Base-by-base conservation (phyloP, 495 filamentous ascomycete species). In the Cladorrhinum samala region DNA sequence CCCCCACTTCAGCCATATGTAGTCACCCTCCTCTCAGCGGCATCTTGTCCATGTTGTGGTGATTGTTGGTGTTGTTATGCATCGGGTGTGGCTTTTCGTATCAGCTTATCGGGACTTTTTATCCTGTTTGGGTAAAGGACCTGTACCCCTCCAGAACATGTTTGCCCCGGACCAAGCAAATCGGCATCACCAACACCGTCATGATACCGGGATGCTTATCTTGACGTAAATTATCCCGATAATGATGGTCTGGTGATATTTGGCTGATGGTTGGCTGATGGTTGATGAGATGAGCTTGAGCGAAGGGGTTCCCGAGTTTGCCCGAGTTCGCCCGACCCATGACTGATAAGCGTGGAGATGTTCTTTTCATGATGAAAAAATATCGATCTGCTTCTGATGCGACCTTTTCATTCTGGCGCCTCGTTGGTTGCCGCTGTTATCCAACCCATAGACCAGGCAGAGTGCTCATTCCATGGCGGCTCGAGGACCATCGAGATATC, bases 371-470 rank as follows among this genome's bases (percentile, higher is more conserved):
- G n/a, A n/a, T n/a, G n/a, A n/a, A n/a, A n/a, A n/a, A n/a, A n/a
- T n/a, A n/a, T n/a, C n/a, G n/a, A n/a, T n/a, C n/a, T n/a, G n/a
- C n/a, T n/a, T n/a, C n/a, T n/a, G n/a, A n/a, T n/a, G n/a, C n/a
- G n/a, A n/a, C n/a, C n/a, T 17, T 41, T 4, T 14, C 39, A 14
- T 4, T 41, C 39, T 14, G 11, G 13, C 5, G n/a, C 6, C 13
- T 14, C 39, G n/a, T 41, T 41, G 8, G 7, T 14, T 8, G 11
- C 39, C n/a, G 17, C 58, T 1, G 56, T 30, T 18, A 66, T 55
- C 57, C 55, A 60, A 0, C 50, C 57, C 20, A 57, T 13, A 0
- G 60, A 60, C 63, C 63, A 63, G 0, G 53, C 53, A 25, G 52
- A 54, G 30, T 63, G 57, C 24, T 48, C 38, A 20, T 58, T 53